Evolutionary conservation across 495 filamentous ascomycete species (phyloP), one percentile per base, ranked within the genome.

Genomic region (Aspergillus sclerotiicarbonarius): DNA sequence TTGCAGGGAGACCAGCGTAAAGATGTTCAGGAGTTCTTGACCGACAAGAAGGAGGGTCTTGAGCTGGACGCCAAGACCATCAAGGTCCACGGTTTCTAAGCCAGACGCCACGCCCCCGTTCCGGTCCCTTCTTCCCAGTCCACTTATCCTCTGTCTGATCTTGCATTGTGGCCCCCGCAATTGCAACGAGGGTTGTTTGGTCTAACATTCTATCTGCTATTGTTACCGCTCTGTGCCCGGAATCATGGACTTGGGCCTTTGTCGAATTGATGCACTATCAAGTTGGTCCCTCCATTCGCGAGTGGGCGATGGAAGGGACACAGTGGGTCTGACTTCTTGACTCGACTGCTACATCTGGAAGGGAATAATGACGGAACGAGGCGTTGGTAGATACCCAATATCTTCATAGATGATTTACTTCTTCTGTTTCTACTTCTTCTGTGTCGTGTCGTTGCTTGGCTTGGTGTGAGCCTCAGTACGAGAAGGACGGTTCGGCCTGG

Each of bases 1-100:
- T 85, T 98, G 67, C 94, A 98, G 77, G 94, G 94, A 66, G 94
- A 98, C 76, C 94, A 98, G 82, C 93, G 94, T 76, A 93, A 95
- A 74, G 92, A 96, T 84, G 91, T 97, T 69, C 90, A 92, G 76
- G 91, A 98, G 71, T 98, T 98, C 80, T 85, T 98, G 78, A 86
- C 85, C 79, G 89, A 96, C 78, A 92, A 96, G 82, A 90, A 92
- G 72, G 89, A 91, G 68, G 94, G 95, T 61, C 79, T 97, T 59
- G 90, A 87, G 72, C 83, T 96, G 65, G 90, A 96, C 81, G 84
- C 87, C 68, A 96, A 97, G 86, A 96, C 89, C 80, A 96, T 98
- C 80, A 97, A 98, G 86, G 81, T 84, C 73, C 81, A 84, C 65
- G 81, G 81, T 46, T 84, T 84, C 75, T 84, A 82, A 71, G 63